phyloP scores from a whole-genome alignment of 1,284 basidiomycete genomes.

The Irpex sp. region DNA sequence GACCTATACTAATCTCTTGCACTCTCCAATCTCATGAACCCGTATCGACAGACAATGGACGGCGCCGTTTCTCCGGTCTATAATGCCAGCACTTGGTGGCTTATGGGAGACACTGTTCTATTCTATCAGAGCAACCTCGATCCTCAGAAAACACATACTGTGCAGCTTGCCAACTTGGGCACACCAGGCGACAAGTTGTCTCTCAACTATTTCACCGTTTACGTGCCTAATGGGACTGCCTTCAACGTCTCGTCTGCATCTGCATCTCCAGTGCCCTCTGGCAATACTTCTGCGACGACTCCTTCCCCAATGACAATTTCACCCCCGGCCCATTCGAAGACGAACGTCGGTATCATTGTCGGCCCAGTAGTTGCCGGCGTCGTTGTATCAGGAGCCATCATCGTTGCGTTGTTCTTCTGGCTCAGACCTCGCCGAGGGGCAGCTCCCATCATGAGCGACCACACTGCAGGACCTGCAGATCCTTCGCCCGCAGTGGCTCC shows the following conservation, averaged over 20 bases:
- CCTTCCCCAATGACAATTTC: background rate
- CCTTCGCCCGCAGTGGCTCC: too few species aligned
- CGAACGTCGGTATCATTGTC: background rate
- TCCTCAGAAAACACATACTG: constrained; percentile 2
- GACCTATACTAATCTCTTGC: background rate
- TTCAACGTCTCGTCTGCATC: background rate
- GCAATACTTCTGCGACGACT: background rate
- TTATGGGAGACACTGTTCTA: constrained; percentile 8
- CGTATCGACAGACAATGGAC: background rate
- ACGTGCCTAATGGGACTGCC: background rate
- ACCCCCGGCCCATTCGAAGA: background rate
- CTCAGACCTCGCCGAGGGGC: background rate
- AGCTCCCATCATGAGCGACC: too few species aligned
- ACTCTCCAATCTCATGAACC: background rate
- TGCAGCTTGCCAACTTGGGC: constrained; percentile 6
- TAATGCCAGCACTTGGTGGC: constrained; percentile 12
- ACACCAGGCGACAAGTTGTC: constrained; percentile 5
- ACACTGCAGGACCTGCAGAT: too few species aligned
- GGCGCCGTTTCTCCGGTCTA: background rate
- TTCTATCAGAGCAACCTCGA: constrained; percentile 11
- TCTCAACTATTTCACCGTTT: constrained; percentile 11
- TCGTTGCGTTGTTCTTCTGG: background rate
- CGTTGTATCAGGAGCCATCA: background rate
- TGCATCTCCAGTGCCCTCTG: background rate
- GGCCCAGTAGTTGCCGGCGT: background rate